These are phyloP conservation scores for Rubia yunnanensis DNA, from an alignment of 257 asterid species.

Conservation along the genomic window DNA sequence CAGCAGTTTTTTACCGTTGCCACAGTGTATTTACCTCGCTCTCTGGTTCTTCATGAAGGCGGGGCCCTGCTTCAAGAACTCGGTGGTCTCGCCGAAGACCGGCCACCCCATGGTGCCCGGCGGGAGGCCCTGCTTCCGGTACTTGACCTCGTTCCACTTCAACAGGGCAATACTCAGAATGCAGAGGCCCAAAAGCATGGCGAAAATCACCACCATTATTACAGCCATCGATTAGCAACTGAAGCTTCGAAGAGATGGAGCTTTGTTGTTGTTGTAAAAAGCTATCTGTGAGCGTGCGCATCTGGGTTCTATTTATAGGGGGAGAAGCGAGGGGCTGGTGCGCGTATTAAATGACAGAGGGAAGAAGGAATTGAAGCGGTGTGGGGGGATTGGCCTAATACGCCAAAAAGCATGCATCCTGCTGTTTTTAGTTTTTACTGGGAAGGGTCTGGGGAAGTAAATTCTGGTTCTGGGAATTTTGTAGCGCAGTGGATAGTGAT, in stretches of 20 bases:
- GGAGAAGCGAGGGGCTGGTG: constrained; percentile 10
- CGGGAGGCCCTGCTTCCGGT: constrained; percentile 74
- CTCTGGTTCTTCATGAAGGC: constrained; percentile 84
- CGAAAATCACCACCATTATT: constrained; percentile 41
- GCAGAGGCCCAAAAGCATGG: constrained; percentile 52
- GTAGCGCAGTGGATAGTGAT: constrained; percentile 7
- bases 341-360: constrained; percentile 12
- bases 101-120: constrained; percentile 99
- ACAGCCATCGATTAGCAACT: constrained; percentile 64
- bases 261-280: constrained; percentile 23
- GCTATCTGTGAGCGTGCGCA: constrained; percentile 61
- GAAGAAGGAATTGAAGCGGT: background rate
- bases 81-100: constrained; percentile 92
- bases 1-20: too few species aligned
- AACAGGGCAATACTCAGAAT: constrained; percentile 58
- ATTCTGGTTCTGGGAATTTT: constrained; percentile 6
- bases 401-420: constrained; percentile 52
- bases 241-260: constrained; percentile 33
- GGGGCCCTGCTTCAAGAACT: constrained; percentile 92
- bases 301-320: constrained; percentile 41
- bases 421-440: constrained; percentile 3
- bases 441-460: background rate
- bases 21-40: too few species aligned
- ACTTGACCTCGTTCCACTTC: constrained; percentile 82
- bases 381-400: constrained; percentile 36